These are phyloP conservation scores for Azolla pinnata DNA, from an alignment of 75 land plant genomes.

Conservation along the genomic window DNA sequence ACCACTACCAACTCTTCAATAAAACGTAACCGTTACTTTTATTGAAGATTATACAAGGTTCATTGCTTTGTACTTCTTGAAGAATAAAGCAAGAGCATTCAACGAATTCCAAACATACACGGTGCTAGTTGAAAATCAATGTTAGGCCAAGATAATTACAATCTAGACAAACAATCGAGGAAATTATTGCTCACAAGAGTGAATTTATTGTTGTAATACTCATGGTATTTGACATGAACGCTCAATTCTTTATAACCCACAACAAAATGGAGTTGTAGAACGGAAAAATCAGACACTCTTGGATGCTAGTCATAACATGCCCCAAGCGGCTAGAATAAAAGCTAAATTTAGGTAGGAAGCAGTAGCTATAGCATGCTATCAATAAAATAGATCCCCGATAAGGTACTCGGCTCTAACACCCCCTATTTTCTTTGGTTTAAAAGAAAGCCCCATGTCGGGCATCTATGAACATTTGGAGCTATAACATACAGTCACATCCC, in stretches of 20 bases:
- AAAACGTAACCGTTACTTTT: background rate
- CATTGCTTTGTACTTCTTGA: background rate
- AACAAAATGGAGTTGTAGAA: slow-evolving; percentile 10
- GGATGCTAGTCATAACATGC: slow-evolving; percentile 1
- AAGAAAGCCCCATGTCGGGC: too few relatives aligned
- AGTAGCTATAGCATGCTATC: background rate
- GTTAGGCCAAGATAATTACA: too few relatives aligned
- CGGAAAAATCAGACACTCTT: slow-evolving; percentile 6
- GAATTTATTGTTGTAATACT: too few relatives aligned
- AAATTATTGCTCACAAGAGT: too few relatives aligned
- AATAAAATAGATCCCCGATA: background rate
- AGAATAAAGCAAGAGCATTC: too few relatives aligned
- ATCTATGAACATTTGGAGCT: too few relatives aligned
- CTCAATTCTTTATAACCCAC: slow-evolving; percentile 7
- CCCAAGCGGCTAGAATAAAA: background rate
- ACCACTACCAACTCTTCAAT: background rate
- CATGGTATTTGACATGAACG: slow-evolving; percentile 9
- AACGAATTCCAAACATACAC: background rate
- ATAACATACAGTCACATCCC: background rate
- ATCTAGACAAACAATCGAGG: too few relatives aligned
- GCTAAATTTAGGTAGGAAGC: slow-evolving; percentile 12
- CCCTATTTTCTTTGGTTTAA: too few relatives aligned
- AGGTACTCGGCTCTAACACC: background rate
- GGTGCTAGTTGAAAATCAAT: too few relatives aligned
- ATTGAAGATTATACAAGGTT: background rate